A percentile compares a stretch with the other conserved stretches of the same genome.
Evolutionary conservation across 2,329 filamentous ascomycete species (phyloP).

Genomic region (Paecilomyces variotii): DNA sequence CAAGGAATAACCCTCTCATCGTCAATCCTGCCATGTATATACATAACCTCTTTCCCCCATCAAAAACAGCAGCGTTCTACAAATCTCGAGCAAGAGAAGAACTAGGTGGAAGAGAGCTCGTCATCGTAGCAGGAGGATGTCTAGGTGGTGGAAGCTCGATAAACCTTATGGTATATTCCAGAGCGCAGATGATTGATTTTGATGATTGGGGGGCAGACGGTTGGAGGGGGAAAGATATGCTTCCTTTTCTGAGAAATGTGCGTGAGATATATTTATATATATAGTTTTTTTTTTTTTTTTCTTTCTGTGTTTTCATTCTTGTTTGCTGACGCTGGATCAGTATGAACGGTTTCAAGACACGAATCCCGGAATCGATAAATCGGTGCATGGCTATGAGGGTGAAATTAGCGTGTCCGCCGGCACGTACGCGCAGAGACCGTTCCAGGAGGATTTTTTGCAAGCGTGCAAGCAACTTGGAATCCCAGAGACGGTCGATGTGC

Average conservation of each 20-base stretch:
- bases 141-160: slow-evolving; percentile 57
- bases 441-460: slow-evolving; percentile 10
- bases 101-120: slow-evolving; percentile 16
- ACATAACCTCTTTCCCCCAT: slow-evolving; percentile 40
- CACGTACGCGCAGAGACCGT: slow-evolving; percentile 7
- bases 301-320: neutral
- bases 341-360: slow-evolving; percentile 11
- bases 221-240: slow-evolving; percentile 45
- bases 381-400: slow-evolving; percentile 10
- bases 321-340: slow-evolving; percentile 1
- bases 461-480: slow-evolving; percentile 7
- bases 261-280: neutral
- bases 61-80: slow-evolving; percentile 47
- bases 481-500: slow-evolving; percentile 6
- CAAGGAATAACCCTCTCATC: slow-evolving; percentile 43
- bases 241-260: slow-evolving; percentile 46
- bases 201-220: slow-evolving; percentile 47
- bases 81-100: slow-evolving; percentile 37
- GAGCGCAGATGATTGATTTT: slow-evolving; percentile 25
- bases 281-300: neutral
- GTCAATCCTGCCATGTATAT: slow-evolving; percentile 45
- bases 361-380: slow-evolving; percentile 6
- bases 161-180: slow-evolving; percentile 50
- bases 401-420: slow-evolving; percentile 10
- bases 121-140: slow-evolving; percentile 40